Evolutionary conservation across 1,284 basidiomycete species (phyloP).

Genomic region (Fomitopsis palustris): DNA sequence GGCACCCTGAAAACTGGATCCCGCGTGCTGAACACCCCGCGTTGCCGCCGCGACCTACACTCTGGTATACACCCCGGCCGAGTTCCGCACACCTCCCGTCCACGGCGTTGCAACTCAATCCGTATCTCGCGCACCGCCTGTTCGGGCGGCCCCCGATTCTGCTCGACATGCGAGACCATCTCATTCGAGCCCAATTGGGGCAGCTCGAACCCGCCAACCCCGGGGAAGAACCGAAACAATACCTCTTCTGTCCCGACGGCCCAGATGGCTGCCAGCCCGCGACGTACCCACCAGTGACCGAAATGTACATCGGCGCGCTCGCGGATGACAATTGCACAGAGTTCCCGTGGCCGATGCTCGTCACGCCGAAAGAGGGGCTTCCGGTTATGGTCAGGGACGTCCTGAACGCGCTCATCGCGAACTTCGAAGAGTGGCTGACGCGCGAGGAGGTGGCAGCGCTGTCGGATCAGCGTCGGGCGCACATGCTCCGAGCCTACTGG

Average conservation of each 20-base stretch:
- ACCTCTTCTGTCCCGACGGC: slow-evolving; percentile 28
- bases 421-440: slow-evolving; percentile 42
- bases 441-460: slow-evolving; percentile 35
- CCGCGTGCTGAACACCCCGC: slow-evolving; percentile 42
- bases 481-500: slow-evolving; percentile 23
- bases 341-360: slow-evolving; percentile 54
- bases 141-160: slow-evolving; percentile 41
- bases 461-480: slow-evolving; percentile 27
- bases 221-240: slow-evolving; percentile 16
- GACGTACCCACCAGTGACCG: slow-evolving; percentile 51
- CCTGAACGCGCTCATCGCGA: slow-evolving; percentile 39
- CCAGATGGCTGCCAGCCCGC: slow-evolving; percentile 52
- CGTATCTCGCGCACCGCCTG: slow-evolving; percentile 43
- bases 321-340: slow-evolving; percentile 42
- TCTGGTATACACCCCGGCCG: slow-evolving; percentile 41
- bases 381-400: slow-evolving; percentile 49
- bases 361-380: slow-evolving; percentile 33
- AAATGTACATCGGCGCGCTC: slow-evolving; percentile 49
- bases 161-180: slow-evolving; percentile 42
- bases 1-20: slow-evolving; percentile 46
- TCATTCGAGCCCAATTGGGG: slow-evolving; percentile 14
- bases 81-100: slow-evolving; percentile 33
- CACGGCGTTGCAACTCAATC: slow-evolving; percentile 49
- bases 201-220: slow-evolving; percentile 4
- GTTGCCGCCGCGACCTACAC: slow-evolving; percentile 44